Evolutionary conservation across 345 rosid genomes (phyloP), one percentile per base, ranked within the genome.

Genomic region (Linum tenue): DNA sequence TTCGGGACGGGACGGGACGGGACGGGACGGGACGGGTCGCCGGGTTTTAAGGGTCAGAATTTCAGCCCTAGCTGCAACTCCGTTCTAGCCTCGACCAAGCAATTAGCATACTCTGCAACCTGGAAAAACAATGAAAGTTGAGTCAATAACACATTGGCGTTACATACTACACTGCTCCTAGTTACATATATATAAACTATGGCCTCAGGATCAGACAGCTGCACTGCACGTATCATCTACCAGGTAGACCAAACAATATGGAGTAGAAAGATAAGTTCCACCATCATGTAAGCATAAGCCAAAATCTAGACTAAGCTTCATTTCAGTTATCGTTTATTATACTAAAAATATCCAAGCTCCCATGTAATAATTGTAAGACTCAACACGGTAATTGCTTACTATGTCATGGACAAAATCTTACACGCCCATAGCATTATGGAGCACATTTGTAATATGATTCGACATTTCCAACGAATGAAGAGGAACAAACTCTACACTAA

Each of bases 71-170:
- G 85, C 60, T 86, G 88, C 77, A 91, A 64, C 78, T 91, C 96
- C 67, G 69, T 82, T 73, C 84, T 82, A 56, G 91, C 90, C 67
- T 85, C 86, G 65, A 84, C 77, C 85, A 91, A 78, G 76, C 96
- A 86, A 78, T 86, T 88, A 64, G 91, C 85, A 77, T 88, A 91
- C 50, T 81, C 88, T 40, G 85, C 91, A 64, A 91, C 98, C 96
- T 91, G 85, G 66, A 77, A 62, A 15, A 70, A 3, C 40, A 35
- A 16, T 22, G 8, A 37, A 36, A 17, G 44, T n/a, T n/a, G n/a
- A n/a, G n/a, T n/a, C n/a, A n/a, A n/a, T n/a, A n/a, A n/a, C n/a
- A n/a, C n/a, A n/a, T n/a, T n/a, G n/a, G n/a, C n/a, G n/a, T n/a
- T n/a, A n/a, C n/a, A n/a, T n/a, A n/a, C n/a, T n/a, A n/a, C n/a